These are phyloP conservation scores for Komagataella phaffii DNA, from an alignment of 805 yeast species.

Conservation along the genomic window DNA sequence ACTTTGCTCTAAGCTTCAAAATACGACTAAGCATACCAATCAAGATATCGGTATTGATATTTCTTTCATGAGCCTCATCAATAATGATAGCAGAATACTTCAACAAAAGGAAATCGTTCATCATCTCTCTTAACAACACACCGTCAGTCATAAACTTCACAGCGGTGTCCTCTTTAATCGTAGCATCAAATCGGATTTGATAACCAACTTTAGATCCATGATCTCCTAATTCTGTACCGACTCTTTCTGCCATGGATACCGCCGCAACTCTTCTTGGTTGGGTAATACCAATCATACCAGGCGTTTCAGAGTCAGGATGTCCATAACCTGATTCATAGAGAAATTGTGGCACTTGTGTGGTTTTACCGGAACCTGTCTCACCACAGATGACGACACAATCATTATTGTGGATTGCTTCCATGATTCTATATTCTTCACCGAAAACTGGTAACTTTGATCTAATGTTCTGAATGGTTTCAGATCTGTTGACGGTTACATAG, in stretches of 20 bases:
- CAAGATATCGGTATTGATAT: conserved; percentile 87
- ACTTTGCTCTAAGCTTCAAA: conserved; percentile 52
- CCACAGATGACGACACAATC: conserved; percentile 90
- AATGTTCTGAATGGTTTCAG: conserved; percentile 48
- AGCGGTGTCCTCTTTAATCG: conserved; percentile 49
- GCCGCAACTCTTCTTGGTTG: conserved; percentile 95
- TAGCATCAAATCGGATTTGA: conserved; percentile 73
- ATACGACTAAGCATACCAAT: conserved; percentile 92
- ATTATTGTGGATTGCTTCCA: conserved; percentile 92
- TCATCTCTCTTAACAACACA: conserved; percentile 85
- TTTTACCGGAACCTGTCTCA: conserved; percentile 97
- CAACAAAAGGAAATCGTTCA: conserved; percentile 67
- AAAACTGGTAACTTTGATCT: conserved; percentile 77
- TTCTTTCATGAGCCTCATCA: conserved; percentile 98
- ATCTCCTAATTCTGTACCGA: conserved; percentile 60
- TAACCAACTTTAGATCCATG: conserved; percentile 61
- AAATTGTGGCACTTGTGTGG: conserved; percentile 97
- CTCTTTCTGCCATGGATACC: conserved; percentile 80
- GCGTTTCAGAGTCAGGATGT: conserved; percentile 37
- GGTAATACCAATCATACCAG: conserved; percentile 94
- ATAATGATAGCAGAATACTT: conserved; percentile 81
- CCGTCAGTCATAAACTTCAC: conserved; percentile 92
- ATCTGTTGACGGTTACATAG: conserved; percentile 54
- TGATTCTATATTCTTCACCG: conserved; percentile 79
- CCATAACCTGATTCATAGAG: conserved; percentile 91